Percentiles rank a stretch among this genome's conserved stretches.
Evolutionary conservation across 164 flowering plant genomes (phyloP).

Genomic region (Liriodendron chinense): DNA sequence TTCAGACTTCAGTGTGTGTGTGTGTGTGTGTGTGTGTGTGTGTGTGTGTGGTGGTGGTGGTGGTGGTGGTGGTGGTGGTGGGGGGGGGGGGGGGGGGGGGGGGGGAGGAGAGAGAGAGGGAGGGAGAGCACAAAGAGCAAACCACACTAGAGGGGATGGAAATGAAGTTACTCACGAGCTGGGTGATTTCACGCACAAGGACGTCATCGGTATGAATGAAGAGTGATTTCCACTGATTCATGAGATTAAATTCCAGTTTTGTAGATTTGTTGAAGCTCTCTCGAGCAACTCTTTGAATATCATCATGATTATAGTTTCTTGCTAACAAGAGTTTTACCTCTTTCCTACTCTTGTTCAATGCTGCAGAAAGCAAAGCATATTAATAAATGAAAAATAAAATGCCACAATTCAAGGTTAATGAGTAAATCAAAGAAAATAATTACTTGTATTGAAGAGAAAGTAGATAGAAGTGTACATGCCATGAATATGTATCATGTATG

Average conservation of each 20-base stretch:
- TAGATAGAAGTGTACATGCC: not conserved
- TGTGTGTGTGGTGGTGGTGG: too few relatives aligned
- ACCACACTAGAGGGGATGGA: not conserved
- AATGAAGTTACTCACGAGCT: conserved; percentile 55
- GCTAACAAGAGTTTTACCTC: conserved; percentile 58
- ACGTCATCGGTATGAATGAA: conserved; percentile 64
- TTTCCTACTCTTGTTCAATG: conserved; percentile 67
- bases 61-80: too few relatives aligned
- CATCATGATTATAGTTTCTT: conserved; percentile 28
- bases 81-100: too few relatives aligned
- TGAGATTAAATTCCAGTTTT: conserved; percentile 57
- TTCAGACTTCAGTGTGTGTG: too few relatives aligned
- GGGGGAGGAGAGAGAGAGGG: not conserved
- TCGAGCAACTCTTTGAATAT: conserved; percentile 17
- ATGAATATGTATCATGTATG: not conserved
- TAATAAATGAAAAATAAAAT: not conserved
- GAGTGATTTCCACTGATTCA: conserved; percentile 71
- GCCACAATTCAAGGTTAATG: not conserved
- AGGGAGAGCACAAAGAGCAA: not conserved
- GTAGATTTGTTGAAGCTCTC: conserved; percentile 28
- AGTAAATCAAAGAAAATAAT: not conserved
- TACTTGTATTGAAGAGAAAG: not conserved
- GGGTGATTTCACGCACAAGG: conserved; percentile 52
- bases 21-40: too few relatives aligned
- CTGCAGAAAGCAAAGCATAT: conserved; percentile 27